Percentiles rank a stretch among this genome's conserved stretches.
Conservation (phyloP, 768 basidiomycete species). For the Tulasnella sp. region DNA sequence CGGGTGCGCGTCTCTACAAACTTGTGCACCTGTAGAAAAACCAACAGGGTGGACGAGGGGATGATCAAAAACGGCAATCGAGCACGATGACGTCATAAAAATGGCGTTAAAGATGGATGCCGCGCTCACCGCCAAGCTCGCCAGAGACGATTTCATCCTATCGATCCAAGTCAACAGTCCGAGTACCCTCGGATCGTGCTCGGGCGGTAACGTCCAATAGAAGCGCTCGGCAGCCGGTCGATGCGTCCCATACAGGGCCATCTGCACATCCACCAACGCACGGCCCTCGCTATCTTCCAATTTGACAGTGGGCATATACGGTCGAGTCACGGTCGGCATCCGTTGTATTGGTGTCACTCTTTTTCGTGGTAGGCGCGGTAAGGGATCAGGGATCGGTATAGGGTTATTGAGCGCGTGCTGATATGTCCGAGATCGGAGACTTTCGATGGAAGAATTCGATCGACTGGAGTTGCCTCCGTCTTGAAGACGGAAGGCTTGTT, state of each 20-base stretch:
- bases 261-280: slow-evolving; percentile 7
- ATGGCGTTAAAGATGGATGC: background rate
- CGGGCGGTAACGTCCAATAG: slow-evolving; percentile 14
- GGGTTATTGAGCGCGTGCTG: slow-evolving; percentile 5
- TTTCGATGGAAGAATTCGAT: background rate
- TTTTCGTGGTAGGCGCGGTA: background rate
- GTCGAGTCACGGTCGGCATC: background rate
- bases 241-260: slow-evolving; percentile 15
- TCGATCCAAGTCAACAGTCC: slow-evolving; percentile 5
- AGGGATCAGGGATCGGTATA: background rate
- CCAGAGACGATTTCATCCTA: background rate
- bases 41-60: too few relatives aligned
- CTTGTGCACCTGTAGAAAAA: slow-evolving; percentile 7
- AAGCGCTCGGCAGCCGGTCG: slow-evolving; percentile 12
- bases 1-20: slow-evolving; percentile 3
- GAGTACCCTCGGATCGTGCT: slow-evolving; percentile 15
- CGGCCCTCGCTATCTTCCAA: slow-evolving; percentile 9
- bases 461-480: too few relatives aligned
- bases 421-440: slow-evolving; percentile 1
- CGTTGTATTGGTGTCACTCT: background rate
- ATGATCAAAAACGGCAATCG: too few relatives aligned
- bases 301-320: background rate
- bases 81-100: too few relatives aligned
- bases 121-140: slow-evolving; percentile 13
- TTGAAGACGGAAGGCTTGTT: too few relatives aligned